Evolutionary conservation across 306 rosid species (phyloP), one percentile per base, ranked within the genome.

Genomic region (Glycine tomentella): DNA sequence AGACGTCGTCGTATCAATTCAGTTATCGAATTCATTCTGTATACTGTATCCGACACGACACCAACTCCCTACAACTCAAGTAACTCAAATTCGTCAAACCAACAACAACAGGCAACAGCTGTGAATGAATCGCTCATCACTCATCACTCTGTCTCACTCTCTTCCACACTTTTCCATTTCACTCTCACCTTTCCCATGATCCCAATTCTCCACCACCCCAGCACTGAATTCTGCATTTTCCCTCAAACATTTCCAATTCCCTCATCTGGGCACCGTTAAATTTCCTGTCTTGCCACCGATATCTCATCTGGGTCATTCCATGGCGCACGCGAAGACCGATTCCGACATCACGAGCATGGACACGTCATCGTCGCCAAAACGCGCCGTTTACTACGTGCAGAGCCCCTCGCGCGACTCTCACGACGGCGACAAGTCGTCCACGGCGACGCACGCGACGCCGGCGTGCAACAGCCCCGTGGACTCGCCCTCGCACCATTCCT

Each of bases 371-470:
- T 92, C 95, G 3, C 95, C 95, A 8, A 95, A 95, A 66, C 89
- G 88, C 17, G 78, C 88, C 1, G 87, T 72, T 31, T 95, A 92
- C 83, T 91, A 83, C 73, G 94, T 92, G 11, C 92, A 91, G 65
- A 91, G 97, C 76, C 98, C 98, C 0, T 90, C 95, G 0, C 71
- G 90, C 33, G 97, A 95, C 34, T 95, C 98, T 33, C 86, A 91
- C 84, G 97, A 90, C 81, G 97, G 95, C 33, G 93, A 92, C 62
- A 94, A 94, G 57, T 88, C 91, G 0, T 88, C 88, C 5, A 36
- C 40, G 40, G 0, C 42, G 66, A 61, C 17, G 63, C 63, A 57
- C 8, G 87, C 89, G 52, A 84, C 91, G 50, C 92, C 88, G 5
- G 90, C 86, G 20, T 81, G 46, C 74, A 82, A 84, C 56, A 90